phyloP scores from a whole-genome alignment of 2,329 filamentous ascomycete species.

The Fusarium fracticaudum region DNA sequence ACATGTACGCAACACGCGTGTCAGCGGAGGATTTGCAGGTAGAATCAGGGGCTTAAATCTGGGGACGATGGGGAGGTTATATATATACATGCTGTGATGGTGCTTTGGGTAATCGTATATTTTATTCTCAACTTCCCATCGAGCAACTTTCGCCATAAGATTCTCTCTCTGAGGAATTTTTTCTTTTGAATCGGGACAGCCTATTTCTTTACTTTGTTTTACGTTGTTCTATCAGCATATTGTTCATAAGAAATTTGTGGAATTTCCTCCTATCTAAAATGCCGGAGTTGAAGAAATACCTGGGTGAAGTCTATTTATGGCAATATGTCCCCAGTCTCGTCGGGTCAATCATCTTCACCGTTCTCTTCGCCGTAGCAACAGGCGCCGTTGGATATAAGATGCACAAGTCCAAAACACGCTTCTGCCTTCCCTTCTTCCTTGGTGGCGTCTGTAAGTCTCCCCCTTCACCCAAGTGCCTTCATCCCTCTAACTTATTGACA shows the following conservation, averaged over 20 bases:
- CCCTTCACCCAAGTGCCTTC: no score
- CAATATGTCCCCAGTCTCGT: constrained; percentile 54
- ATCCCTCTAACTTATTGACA: background rate
- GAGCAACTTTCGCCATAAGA: no score
- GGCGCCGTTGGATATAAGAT: constrained; percentile 53
- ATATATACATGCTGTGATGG: background rate
- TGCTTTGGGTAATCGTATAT: fast-evolving
- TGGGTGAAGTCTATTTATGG: constrained; percentile 31
- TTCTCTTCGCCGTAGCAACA: constrained; percentile 56
- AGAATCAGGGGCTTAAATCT: fast-evolving
- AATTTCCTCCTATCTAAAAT: no score
- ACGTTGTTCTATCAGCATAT: fast-evolving
- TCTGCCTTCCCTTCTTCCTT: constrained; percentile 57
- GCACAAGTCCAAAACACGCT: constrained; percentile 56
- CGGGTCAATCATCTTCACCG: constrained; percentile 55
- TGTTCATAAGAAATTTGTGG: no score
- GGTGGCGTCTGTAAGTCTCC: constrained; percentile 57
- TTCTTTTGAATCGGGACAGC: no score
- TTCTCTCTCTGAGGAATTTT: no score
- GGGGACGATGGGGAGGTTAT: fast-evolving
- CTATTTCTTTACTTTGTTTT: no score
- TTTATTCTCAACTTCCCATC: no score
- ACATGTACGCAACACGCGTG: constrained; percentile 26
- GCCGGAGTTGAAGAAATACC: constrained; percentile 1
- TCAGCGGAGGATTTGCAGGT: background rate